These are phyloP conservation scores for Passiflora organensis DNA, from an alignment of 345 rosid genomes.

Conservation along the genomic window DNA sequence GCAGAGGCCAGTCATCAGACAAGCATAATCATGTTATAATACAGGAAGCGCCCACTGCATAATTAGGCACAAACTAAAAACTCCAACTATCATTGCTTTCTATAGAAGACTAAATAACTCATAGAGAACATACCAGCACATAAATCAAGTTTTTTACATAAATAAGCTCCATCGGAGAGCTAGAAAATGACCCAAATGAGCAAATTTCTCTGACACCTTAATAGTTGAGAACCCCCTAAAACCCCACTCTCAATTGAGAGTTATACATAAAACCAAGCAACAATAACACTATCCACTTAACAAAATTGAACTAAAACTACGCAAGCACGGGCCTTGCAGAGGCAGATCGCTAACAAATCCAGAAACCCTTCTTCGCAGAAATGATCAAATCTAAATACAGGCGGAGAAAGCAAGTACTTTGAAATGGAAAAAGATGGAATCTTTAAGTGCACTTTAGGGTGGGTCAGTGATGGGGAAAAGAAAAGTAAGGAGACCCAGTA, in stretches of 20 bases:
- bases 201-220: conserved; percentile 2
- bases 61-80: neutral
- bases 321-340: neutral
- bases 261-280: neutral
- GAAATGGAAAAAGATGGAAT: conserved; percentile 8
- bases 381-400: conserved; percentile 3
- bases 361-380: neutral
- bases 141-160: neutral
- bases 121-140: conserved; percentile 2
- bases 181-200: conserved; percentile 11
- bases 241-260: neutral
- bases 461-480: neutral
- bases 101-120: neutral
- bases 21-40: conserved; percentile 12
- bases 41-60: conserved; percentile 6
- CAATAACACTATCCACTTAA: too few species aligned
- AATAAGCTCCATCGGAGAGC: conserved; percentile 4
- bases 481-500: conserved; percentile 1
- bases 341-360: neutral
- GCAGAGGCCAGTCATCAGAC: neutral
- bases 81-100: conserved; percentile 8
- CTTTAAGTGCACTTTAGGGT: neutral
- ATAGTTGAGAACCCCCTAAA: neutral
- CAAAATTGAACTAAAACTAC: too few species aligned
- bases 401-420: conserved; percentile 6